phyloP scores from a whole-genome alignment of 1,139 yeast species.

The Scheffersomyces lignicola region DNA sequence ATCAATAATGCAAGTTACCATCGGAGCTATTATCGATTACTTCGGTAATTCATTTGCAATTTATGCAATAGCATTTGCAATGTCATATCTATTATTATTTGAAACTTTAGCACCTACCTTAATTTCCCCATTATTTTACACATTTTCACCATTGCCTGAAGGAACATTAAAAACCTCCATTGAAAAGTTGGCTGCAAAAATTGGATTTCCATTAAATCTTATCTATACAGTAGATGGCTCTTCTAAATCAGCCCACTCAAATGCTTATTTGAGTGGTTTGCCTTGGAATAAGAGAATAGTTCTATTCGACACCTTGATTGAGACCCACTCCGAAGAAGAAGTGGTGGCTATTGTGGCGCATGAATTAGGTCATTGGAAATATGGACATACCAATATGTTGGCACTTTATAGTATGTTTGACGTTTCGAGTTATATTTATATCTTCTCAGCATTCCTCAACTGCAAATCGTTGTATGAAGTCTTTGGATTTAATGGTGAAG shows the following conservation, averaged over 20 bases:
- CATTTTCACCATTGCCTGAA: slow-evolving; percentile 83
- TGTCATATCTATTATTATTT: slow-evolving; percentile 68
- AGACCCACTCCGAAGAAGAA: slow-evolving; percentile 73
- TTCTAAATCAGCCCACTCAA: slow-evolving; percentile 91
- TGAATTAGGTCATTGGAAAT: slow-evolving; percentile 97
- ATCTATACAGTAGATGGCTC: slow-evolving; percentile 92
- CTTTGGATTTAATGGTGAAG: slow-evolving; percentile 66
- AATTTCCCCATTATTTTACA: slow-evolving; percentile 90
- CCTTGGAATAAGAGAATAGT: slow-evolving; percentile 98
- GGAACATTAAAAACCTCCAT: slow-evolving; percentile 84
- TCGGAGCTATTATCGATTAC: slow-evolving; percentile 76
- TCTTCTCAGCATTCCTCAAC: slow-evolving; percentile 76
- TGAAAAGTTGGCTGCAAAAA: slow-evolving; percentile 73
- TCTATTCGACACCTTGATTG: slow-evolving; percentile 83
- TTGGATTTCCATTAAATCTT: slow-evolving; percentile 82
- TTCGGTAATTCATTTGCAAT: slow-evolving; percentile 80
- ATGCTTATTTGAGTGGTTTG: slow-evolving; percentile 92
- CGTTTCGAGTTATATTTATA: slow-evolving; percentile 60
- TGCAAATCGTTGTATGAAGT: slow-evolving; percentile 74
- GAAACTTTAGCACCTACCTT: slow-evolving; percentile 77
- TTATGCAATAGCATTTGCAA: slow-evolving; percentile 71
- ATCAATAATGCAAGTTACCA: slow-evolving; percentile 68
- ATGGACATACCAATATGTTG: slow-evolving; percentile 78
- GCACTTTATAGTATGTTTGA: slow-evolving; percentile 64
- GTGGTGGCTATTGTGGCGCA: slow-evolving; percentile 95